These are phyloP conservation scores for Sugiyamaella novakii DNA, from an alignment of 1,139 yeast genomes.

Conservation along the genomic window DNA sequence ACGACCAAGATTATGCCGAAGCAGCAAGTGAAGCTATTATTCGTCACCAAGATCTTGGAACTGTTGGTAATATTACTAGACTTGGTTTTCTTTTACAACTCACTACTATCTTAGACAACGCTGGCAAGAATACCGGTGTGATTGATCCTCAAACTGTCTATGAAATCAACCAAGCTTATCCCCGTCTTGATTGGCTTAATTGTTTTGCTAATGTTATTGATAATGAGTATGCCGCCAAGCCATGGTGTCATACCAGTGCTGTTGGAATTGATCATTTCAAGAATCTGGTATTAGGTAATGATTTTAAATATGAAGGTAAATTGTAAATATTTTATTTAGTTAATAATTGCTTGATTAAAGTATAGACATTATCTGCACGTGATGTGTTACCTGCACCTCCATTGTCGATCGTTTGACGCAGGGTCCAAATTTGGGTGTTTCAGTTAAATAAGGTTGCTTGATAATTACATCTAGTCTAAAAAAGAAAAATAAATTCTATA, in stretches of 20 bases:
- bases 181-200: constrained; percentile 28
- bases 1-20: constrained; percentile 29
- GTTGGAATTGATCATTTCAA: constrained; percentile 26
- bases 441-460: too few species aligned
- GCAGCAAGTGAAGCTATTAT: constrained; percentile 32
- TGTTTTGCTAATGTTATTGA: constrained; percentile 30
- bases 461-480: too few species aligned
- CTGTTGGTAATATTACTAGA: constrained; percentile 27
- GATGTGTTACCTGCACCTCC: too few species aligned
- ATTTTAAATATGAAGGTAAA: constrained; percentile 16
- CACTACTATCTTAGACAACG: constrained; percentile 31
- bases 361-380: too few species aligned
- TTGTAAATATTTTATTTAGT: neutral
- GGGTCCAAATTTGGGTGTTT: too few species aligned
- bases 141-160: constrained; percentile 26
- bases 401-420: too few species aligned
- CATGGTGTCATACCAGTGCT: constrained; percentile 30
- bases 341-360: neutral
- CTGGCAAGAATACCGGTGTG: constrained; percentile 27
- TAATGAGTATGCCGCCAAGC: constrained; percentile 27
- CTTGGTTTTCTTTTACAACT: constrained; percentile 30
- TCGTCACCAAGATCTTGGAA: constrained; percentile 31
- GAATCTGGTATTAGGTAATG: constrained; percentile 25
- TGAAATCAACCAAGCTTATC: constrained; percentile 25
- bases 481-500: constrained; percentile 2